Evolutionary conservation across 139 green algal genomes (phyloP).

Genomic region (Volvox africanus): DNA sequence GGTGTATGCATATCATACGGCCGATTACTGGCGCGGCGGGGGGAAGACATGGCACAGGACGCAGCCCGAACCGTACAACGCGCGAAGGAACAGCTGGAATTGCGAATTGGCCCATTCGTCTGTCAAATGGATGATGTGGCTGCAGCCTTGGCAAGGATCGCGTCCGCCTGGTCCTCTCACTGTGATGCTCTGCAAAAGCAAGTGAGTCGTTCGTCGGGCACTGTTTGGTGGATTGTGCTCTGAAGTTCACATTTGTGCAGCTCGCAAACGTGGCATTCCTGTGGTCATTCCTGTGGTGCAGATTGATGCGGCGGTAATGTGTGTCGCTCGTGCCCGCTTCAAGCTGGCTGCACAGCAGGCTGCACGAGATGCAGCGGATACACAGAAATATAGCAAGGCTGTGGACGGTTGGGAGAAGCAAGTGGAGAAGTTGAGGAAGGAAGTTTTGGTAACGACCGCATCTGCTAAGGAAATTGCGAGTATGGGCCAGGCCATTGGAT

Average conservation of each 20-base stretch:
- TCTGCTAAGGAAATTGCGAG: background rate
- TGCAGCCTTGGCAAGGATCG: background rate
- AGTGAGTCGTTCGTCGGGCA: background rate
- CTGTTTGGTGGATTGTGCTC: no score
- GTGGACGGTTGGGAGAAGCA: constrained; percentile 27
- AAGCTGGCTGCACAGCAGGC: background rate
- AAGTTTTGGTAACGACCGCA: background rate
- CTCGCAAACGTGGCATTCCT: no score
- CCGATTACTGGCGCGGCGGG: background rate
- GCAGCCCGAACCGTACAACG: background rate
- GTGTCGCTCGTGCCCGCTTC: background rate
- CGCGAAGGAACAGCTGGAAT: constrained; percentile 3
- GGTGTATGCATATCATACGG: background rate
- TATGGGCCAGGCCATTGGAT: background rate
- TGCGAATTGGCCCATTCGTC: background rate
- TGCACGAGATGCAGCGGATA: background rate
- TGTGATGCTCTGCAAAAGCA: background rate
- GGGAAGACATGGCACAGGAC: constrained; percentile 21
- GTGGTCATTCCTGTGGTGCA: background rate
- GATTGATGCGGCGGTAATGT: background rate
- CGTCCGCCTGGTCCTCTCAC: background rate
- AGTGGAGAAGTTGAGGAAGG: background rate
- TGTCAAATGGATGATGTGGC: background rate
- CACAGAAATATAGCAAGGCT: background rate
- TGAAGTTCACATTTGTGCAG: no score